Evolutionary conservation across 83 land plant genomes (phyloP).

Genomic region (Larix sibirica): DNA sequence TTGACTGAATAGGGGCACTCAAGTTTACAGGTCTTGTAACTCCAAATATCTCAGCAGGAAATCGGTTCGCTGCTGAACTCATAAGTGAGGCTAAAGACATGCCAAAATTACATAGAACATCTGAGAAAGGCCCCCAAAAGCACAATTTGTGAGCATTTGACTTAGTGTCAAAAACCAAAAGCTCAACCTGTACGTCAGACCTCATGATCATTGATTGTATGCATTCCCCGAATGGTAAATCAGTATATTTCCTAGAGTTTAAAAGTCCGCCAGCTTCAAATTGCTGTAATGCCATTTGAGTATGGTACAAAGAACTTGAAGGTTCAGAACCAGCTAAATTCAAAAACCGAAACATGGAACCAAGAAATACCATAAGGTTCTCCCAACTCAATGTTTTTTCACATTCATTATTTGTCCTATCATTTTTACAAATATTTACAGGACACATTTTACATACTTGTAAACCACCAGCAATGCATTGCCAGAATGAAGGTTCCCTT

Average conservation of each 20-base stretch:
- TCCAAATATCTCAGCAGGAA: neutral
- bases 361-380: neutral
- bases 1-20: neutral
- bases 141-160: neutral
- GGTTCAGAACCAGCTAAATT: neutral
- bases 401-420: neutral
- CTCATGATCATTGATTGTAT: neutral
- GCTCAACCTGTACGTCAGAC: slow-evolving; percentile 2
- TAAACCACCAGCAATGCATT: neutral
- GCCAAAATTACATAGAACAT: neutral
- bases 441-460: neutral
- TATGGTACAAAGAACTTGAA: neutral
- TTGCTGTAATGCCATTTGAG: neutral
- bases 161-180: neutral
- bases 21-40: neutral
- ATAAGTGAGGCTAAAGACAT: neutral
- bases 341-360: neutral
- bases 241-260: neutral
- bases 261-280: neutral
- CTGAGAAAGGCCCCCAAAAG: neutral
- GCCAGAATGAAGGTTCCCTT: slow-evolving; percentile 1
- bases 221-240: neutral
- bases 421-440: neutral
- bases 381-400: neutral
- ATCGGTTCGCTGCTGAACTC: too few species aligned